A percentile compares a stretch with the other conserved stretches of the same genome.
Evolutionary conservation across 176 grass and related monocot species (phyloP).

Genomic region (Oryza longistaminata): DNA sequence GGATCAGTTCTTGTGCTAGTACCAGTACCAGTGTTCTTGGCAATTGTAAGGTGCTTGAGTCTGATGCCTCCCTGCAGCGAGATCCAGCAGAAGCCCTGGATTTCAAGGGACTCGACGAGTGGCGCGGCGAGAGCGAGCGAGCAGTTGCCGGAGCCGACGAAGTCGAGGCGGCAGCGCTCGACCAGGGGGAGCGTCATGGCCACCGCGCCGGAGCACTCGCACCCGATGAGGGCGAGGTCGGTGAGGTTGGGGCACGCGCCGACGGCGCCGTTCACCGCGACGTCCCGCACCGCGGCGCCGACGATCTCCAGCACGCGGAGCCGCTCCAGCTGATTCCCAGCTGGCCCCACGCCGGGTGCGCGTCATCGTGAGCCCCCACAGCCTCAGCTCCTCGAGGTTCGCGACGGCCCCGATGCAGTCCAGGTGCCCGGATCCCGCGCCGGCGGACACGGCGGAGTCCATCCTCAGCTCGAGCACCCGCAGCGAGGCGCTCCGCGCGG

Average conservation of each 20-base stretch:
- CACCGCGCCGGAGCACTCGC: constrained; percentile 53
- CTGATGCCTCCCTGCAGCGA: constrained; percentile 47
- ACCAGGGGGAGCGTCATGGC: constrained; percentile 47
- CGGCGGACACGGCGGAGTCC: constrained; percentile 35
- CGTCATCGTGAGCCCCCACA: constrained; percentile 75
- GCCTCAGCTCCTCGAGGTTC: constrained; percentile 59
- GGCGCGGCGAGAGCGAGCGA: constrained; percentile 63
- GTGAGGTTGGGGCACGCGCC: constrained; percentile 70
- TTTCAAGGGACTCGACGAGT: constrained; percentile 54
- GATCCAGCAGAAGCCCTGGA: constrained; percentile 80
- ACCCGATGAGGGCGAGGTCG: constrained; percentile 69
- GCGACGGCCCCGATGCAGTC: constrained; percentile 53
- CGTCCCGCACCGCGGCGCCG: constrained; percentile 54
- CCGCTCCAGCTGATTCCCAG: constrained; percentile 49
- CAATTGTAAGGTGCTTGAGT: constrained; percentile 61
- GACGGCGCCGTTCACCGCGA: constrained; percentile 59
- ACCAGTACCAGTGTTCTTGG: constrained; percentile 83
- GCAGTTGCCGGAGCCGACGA: constrained; percentile 53
- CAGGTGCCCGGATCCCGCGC: constrained; percentile 22
- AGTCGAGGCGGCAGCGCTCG: constrained; percentile 79
- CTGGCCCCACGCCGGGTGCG: constrained; percentile 57
- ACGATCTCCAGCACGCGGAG: constrained; percentile 72
- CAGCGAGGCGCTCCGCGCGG: constrained; percentile 46
- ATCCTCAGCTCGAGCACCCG: constrained; percentile 81
- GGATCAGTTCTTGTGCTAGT: not conserved